Evolutionary conservation across 208 protist genomes (phyloP), one percentile per base, ranked within the genome.

Genomic region (Leishmania guyanensis): DNA sequence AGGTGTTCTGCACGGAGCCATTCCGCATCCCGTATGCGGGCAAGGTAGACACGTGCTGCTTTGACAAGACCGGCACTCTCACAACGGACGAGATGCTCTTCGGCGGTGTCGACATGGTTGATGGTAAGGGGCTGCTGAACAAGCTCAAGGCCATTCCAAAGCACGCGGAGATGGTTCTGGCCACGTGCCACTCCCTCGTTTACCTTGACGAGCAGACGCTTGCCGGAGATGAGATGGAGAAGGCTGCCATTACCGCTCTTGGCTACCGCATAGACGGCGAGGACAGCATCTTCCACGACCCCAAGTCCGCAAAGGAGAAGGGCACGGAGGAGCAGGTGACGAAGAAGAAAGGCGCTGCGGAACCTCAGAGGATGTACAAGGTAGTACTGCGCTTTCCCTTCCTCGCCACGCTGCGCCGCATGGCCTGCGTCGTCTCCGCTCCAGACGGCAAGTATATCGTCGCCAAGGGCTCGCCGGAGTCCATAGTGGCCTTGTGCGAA

Each of bases 61-160:
- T 99, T 86, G 99, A 99, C 91, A 99, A 99, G 93, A 99, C 99
- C 6, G 99, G 99, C 66, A 99, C 99, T n/a, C 91, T 99, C 29
- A 99, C 98, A 14, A 96, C 92, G 48, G 98, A 99, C 77, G 92
- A 98, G 81, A 98, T 99, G 93, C 87, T 97, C 48, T 93, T 99
- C 65, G 91, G 92, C 56, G 98, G 97, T 56, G 89, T 99, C 6
- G 90, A 97, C 79, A 90, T 93, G 87, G 81, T 78, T 10, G 92
- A 98, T 72, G 98, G 98, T 56, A 99, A 98, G 43, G 91, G 90
- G 16, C 78, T 97, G 65, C 66, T 96, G 64, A 96, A 94, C 86
- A 94, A 88, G 80, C 89, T 97, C 0, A 92, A 95, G 78, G 76
- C 78, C 29, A 92, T 97, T 58, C 93, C 95, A 29, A 84, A 86